Base-by-base conservation (phyloP, 2,329 filamentous ascomycete genomes). In the Blumeriella jaapii region DNA sequence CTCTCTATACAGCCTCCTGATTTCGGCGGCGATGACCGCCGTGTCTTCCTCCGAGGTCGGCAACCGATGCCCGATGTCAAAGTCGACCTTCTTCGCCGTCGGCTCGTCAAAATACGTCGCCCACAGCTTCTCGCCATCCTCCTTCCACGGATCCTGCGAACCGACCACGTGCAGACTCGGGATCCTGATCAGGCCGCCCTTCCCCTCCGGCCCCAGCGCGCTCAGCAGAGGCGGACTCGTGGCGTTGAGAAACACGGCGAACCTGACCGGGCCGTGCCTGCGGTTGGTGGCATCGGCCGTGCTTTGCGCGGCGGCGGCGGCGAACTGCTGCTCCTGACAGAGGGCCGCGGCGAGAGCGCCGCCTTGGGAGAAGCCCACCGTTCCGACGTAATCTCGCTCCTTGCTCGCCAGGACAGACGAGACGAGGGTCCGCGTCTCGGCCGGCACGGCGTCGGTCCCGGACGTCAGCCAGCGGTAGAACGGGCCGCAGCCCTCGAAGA, bases 311-410 rank as follows among this genome's bases (percentile, higher is more conserved):
- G n/a, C n/a, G 10, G 15, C 20, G 6, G 31, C 32, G 14, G 16
- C 17, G 24, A 44, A 19, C 61, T 86, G 78, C 56, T 84, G 74
- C 42, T 64, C 60, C 48, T 67, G 68, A 24, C 81, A 57, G 42
- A 81, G 33, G 41, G 72, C 76, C 2, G 68, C 70, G 1, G 66
- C 67, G 4, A 79, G 50, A 56, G 74, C 77, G 13, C 72, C 74
- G 27, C 77, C 77, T 53, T 81, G 76, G 33, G 73, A 78, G 55
- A 82, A 82, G 0, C 77, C 77, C 32, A 81, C 48, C 7, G 80
- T 42, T 0, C 61, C 77, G 7, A 77, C 68, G 65, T 71, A 78
- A 11, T 47, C 42, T 5, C 36, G 18, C 25, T 39, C 30, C 18
- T 22, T 19, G 15, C 39, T 23, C 12, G 33, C 15, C 8, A 38